Evolutionary conservation across 2,329 filamentous ascomycete species (phyloP), one percentile per base, ranked within the genome.

Genomic region (Scedosporium boydii): DNA sequence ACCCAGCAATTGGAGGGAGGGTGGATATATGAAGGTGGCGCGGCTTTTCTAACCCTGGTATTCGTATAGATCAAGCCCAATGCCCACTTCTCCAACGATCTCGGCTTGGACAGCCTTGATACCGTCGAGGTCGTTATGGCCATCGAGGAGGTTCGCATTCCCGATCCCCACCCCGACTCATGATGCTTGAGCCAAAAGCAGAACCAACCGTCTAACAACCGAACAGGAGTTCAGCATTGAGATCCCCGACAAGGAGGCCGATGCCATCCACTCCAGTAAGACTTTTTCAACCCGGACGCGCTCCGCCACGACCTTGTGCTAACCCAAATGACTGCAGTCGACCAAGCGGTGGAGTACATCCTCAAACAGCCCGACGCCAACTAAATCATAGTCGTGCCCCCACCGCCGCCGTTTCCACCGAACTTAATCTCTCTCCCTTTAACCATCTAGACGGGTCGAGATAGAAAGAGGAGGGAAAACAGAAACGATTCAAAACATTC

Each of bases 91-190:
- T 85, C 91, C 74, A 98, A 97, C 77, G 93, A 99, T 79, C 89
- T 99, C 67, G 95, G 93, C 68, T 83, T 99, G 72, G 95, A 99
- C 82, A 96, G 90, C 80, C 85, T 99, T 77, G 95, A 99, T 77
- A 97, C 95, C 67, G 95, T 99, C 67, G 95, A 99, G 84, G 95
- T 99, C 69, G 95, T 99, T 71, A 99, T 99, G 95, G 95, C 95
- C 68, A 98, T 99, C 79, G 95, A 99, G 85, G 95, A 99, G 87
- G 89, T 92, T 78, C 67, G 77, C 48, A 38, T 34, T 38, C 16
- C 29, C 26, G 9, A n/a, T 59, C 16, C 29, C 27, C 26, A n/a
- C 16, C 7, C 29, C 23, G 21, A 6, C 6, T 34, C 21, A 23
- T 57, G 48, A 53, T 18, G 3, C 66, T 58, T 66, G 58, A 69